Evolutionary conservation across 495 filamentous ascomycete species (phyloP), one percentile per base, ranked within the genome.

Genomic region (Neurospora sp.): DNA sequence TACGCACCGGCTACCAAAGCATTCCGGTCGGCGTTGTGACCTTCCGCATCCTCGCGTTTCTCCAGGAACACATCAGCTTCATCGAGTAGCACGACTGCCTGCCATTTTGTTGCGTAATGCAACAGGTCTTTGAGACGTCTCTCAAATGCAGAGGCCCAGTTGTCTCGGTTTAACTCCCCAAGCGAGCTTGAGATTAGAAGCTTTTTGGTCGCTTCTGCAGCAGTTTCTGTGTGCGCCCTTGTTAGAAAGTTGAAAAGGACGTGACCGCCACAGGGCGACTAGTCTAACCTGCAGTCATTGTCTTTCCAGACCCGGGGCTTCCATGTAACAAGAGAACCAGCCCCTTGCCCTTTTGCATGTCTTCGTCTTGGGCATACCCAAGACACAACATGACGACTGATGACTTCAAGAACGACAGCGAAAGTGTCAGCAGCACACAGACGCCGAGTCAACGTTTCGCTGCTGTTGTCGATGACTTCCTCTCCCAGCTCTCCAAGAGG

Each of bases 41-140:
- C 71, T n/a, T 16, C 37, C 1, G 65, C 37, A 9, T 69, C 71
- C 0, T 39, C 39, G 39, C 73, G 70, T 3, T 70, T 70, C 73
- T 74, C 73, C 8, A 70, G 44, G 38, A 74, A 71, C 5, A 89
- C 86, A 73, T 90, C 87, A 20, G 88, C 87, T 76, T 93, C 89
- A 14, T 74, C 73, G 0, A 92, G 85, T 1, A 93, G 84, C 0
- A 92, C 82, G 10, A 92, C 86, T 4, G 93, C 93, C 22, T 91
- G 92, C 93, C 93, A 96, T 10, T 86, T 87, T 75, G 94, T 92
- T 5, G 91, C 91, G 71, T 96, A 92, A 73, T 95, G 92, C 45
- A 96, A 85, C 68, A 96, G 91, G 75, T 91, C 90, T 73, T 90
- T 91, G 31, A 97, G 86, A 73, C 94, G 89, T 7, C 81, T 84